Conservation (phyloP, 2,329 filamentous ascomycete species). For the Septoria petroselini region DNA sequence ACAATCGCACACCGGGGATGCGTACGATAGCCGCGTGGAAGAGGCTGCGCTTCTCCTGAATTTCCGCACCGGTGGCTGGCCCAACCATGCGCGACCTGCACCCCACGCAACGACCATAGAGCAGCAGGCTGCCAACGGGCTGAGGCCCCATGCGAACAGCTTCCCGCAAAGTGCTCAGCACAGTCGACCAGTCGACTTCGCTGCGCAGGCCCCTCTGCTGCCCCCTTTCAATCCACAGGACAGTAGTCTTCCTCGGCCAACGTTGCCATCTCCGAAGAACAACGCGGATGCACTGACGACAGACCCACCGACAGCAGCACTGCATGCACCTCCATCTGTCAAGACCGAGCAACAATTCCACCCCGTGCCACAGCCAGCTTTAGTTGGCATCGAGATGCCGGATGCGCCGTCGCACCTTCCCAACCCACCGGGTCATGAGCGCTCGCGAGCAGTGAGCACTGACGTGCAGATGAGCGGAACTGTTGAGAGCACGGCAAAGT, state of each 20-base stretch:
- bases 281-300: constrained; percentile 18
- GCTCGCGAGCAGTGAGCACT: constrained; percentile 25
- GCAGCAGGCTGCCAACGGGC: constrained; percentile 9
- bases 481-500: constrained; percentile 24
- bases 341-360: neutral
- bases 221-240: constrained; percentile 33
- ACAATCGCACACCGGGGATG: constrained; percentile 18
- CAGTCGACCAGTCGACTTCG: constrained; percentile 25
- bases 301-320: constrained; percentile 11
- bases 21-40: constrained; percentile 41
- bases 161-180: constrained; percentile 31
- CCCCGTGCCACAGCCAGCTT: neutral
- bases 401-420: constrained; percentile 37
- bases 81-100: constrained; percentile 16
- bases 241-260: constrained; percentile 12
- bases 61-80: constrained; percentile 38
- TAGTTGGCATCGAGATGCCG: constrained; percentile 15
- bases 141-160: constrained; percentile 36
- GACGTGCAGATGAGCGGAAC: constrained; percentile 28
- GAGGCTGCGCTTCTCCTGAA: constrained; percentile 49
- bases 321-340: constrained; percentile 4
- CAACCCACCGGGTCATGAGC: constrained; percentile 42
- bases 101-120: constrained; percentile 14
- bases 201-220: constrained; percentile 24
- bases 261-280: constrained; percentile 30